Conservation (phyloP, 495 filamentous ascomycete species). For the Trichoderma erinaceum region DNA sequence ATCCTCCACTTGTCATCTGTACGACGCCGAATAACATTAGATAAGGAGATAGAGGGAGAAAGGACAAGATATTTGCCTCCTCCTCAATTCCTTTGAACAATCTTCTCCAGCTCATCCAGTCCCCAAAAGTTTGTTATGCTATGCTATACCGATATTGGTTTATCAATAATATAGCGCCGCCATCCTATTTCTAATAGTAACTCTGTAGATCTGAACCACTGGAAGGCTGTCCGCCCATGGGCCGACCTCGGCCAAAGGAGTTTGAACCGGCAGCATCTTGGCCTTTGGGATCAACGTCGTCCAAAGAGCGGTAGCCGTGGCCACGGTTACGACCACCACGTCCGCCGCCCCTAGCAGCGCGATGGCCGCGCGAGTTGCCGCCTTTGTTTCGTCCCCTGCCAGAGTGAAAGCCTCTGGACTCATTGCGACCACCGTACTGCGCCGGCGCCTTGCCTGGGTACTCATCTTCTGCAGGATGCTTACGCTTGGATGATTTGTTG, state of each 20-base stretch:
- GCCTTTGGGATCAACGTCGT: slow-evolving; percentile 28
- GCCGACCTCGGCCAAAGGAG: slow-evolving; percentile 14
- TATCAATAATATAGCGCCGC: neutral
- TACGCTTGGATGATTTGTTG: slow-evolving; percentile 52
- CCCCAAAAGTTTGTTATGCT: neutral
- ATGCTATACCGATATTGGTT: neutral
- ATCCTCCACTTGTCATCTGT: neutral
- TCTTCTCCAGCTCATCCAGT: neutral
- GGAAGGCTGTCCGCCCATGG: slow-evolving; percentile 12
- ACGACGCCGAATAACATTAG: neutral
- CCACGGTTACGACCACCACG: slow-evolving; percentile 33
- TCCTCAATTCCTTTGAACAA: neutral
- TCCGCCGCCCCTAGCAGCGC: slow-evolving; percentile 20
- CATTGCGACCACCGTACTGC: slow-evolving; percentile 29
- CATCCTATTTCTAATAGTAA: slow-evolving; percentile 21
- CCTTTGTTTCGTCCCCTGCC: slow-evolving; percentile 42
- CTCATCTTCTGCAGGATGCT: slow-evolving; percentile 49
- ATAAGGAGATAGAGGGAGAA: neutral
- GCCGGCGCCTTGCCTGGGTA: slow-evolving; percentile 23
- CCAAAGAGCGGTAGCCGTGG: slow-evolving; percentile 42
- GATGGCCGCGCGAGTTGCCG: slow-evolving; percentile 26
- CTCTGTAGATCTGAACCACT: slow-evolving; percentile 22
- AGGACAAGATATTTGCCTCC: neutral
- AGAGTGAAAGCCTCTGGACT: slow-evolving; percentile 33
- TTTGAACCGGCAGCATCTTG: slow-evolving; percentile 18